A percentile compares a stretch with the other conserved stretches of the same genome.
Conservation (phyloP, 2,329 filamentous ascomycete species). For the Erysiphe neolycopersici region DNA sequence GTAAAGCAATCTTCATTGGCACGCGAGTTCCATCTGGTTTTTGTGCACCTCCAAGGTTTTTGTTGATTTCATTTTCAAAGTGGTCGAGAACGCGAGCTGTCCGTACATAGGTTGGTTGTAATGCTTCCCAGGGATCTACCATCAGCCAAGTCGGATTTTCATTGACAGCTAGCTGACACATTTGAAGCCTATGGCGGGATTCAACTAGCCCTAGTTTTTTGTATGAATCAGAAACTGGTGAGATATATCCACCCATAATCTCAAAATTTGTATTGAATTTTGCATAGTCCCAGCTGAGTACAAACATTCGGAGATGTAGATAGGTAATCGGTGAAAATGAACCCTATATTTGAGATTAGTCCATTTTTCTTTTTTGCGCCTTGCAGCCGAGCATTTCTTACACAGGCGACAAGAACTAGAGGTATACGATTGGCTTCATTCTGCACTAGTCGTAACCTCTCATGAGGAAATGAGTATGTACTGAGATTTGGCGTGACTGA, state of each 20-base stretch:
- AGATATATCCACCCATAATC: conserved; percentile 63
- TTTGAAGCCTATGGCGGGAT: conserved; percentile 47
- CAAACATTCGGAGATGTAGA: too few relatives aligned
- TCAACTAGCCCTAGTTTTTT: conserved; percentile 58
- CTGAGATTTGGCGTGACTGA: too few relatives aligned
- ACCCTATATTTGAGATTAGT: too few relatives aligned
- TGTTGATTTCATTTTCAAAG: conserved; percentile 74
- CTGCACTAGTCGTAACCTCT: too few relatives aligned
- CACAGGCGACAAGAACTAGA: too few relatives aligned
- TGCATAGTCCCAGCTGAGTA: conserved; percentile 29
- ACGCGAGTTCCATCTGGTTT: conserved; percentile 37
- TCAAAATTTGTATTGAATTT: conserved; percentile 55
- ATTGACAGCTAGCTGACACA: conserved; percentile 63
- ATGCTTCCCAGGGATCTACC: conserved; percentile 76
- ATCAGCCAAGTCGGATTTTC: conserved; percentile 42
- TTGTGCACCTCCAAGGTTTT: conserved; percentile 45
- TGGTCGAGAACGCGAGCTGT: conserved; percentile 79
- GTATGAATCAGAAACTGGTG: conserved; percentile 35
- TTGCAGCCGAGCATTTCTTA: too few relatives aligned
- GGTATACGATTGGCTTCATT: too few relatives aligned
- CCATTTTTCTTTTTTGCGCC: too few relatives aligned
- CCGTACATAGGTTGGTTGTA: conserved; percentile 59
- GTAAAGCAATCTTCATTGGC: conserved; percentile 42
- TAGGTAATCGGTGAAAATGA: too few relatives aligned
- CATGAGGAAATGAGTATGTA: too few relatives aligned